A percentile compares a stretch with the other conserved stretches of the same genome.
phyloP scores from a whole-genome alignment of 2,329 filamentous ascomycete species.

The Trichoderma endophyticum region DNA sequence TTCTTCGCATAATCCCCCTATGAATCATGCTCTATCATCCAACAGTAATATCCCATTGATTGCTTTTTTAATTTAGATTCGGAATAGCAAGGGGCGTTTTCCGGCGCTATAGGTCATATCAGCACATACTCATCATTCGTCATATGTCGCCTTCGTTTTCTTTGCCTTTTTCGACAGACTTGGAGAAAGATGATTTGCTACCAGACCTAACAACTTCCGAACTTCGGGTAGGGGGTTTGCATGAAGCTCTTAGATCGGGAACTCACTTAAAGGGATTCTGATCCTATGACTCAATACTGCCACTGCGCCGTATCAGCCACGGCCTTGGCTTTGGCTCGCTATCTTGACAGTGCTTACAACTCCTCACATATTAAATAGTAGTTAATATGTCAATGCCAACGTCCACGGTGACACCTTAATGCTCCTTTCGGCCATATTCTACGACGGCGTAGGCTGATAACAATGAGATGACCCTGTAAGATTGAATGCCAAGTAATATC shows the following conservation, averaged over 20 bases:
- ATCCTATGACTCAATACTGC: neutral
- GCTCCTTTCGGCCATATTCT: neutral
- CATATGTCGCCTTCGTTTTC: neutral
- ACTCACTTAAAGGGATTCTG: neutral
- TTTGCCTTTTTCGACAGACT: neutral
- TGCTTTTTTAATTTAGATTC: neutral
- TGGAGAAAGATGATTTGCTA: neutral
- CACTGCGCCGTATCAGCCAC: neutral
- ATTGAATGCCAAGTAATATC: neutral
- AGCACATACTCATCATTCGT: neutral
- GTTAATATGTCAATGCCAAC: neutral
- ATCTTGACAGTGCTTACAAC: neutral
- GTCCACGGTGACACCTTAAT: neutral
- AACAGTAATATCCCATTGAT: neutral
- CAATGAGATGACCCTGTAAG: neutral
- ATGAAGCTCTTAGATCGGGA: neutral
- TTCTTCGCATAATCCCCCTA: neutral
- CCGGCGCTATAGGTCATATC: neutral
- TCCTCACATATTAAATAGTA: neutral
- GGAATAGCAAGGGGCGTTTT: neutral
- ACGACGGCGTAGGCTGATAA: neutral
- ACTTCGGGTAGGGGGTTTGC: neutral
- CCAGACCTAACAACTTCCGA: neutral
- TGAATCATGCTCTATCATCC: neutral
- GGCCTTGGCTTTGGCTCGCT: no score